Conservation (phyloP, 2,329 filamentous ascomycete genomes). For the Plectosphaerella plurivora region DNA sequence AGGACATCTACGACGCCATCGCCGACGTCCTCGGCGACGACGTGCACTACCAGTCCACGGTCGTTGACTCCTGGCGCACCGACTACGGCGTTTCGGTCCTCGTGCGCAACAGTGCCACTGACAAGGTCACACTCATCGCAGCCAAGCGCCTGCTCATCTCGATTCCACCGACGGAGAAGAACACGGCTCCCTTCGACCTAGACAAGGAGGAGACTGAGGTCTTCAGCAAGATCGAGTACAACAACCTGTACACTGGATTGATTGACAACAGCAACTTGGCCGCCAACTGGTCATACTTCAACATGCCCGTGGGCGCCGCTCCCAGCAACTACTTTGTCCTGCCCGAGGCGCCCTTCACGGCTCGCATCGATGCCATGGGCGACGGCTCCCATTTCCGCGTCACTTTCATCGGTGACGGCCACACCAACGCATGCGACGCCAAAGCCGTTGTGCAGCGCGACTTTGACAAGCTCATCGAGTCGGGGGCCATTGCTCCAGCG, state of each 20-base stretch:
- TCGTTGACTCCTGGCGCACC: constrained; percentile 22
- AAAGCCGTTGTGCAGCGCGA: constrained; percentile 18
- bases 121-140: constrained; percentile 11
- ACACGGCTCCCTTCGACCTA: constrained; percentile 13
- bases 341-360: constrained; percentile 15
- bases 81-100: background rate
- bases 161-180: constrained; percentile 15
- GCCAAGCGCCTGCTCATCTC: constrained; percentile 19
- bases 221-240: constrained; percentile 13
- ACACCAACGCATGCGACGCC: constrained; percentile 9
- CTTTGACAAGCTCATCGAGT: constrained; percentile 21
- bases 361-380: constrained; percentile 23
- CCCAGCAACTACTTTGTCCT: constrained; percentile 18
- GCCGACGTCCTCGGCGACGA: constrained; percentile 25
- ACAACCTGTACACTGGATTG: constrained; percentile 19
- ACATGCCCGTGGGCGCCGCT: constrained; percentile 13
- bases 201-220: constrained; percentile 13
- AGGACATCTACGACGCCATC: constrained; percentile 32
- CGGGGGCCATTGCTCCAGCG: constrained; percentile 16
- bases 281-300: constrained; percentile 12
- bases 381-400: constrained; percentile 21
- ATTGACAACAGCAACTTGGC: constrained; percentile 17
- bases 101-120: background rate
- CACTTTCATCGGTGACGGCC: constrained; percentile 20
- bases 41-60: constrained; percentile 27